phyloP scores from a whole-genome alignment of 257 asterid genomes.

The Ligustrum vulgare region DNA sequence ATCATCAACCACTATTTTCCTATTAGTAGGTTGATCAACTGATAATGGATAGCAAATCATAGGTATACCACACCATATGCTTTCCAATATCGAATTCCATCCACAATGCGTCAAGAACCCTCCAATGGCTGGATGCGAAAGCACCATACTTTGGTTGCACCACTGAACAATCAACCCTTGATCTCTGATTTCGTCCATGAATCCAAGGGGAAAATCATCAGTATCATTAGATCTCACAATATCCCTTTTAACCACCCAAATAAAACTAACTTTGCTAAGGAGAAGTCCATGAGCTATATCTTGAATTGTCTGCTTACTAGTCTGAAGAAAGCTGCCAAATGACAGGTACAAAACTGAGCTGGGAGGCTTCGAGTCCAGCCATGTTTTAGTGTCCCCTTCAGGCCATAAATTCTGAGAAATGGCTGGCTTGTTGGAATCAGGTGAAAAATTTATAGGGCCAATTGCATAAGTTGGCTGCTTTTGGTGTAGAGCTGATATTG shows the following conservation, averaged over 20 bases:
- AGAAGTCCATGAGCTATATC: constrained; percentile 58
- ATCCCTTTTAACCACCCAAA: constrained; percentile 63
- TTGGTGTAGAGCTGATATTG: constrained; percentile 38
- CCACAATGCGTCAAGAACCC: constrained; percentile 61
- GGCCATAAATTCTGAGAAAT: constrained; percentile 41
- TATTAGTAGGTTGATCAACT: constrained; percentile 45
- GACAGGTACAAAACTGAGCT: constrained; percentile 60
- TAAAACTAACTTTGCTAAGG: constrained; percentile 49
- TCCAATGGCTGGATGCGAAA: constrained; percentile 35
- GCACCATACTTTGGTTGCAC: constrained; percentile 42
- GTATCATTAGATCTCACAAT: constrained; percentile 22
- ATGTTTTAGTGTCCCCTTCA: constrained; percentile 43
- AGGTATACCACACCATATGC: constrained; percentile 56
- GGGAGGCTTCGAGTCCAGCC: constrained; percentile 47
- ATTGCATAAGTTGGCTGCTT: constrained; percentile 47
- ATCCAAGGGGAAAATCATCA: constrained; percentile 25
- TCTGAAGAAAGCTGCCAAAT: constrained; percentile 49
- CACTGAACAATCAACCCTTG: constrained; percentile 45
- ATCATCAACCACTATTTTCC: constrained; percentile 49
- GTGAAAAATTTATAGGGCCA: constrained; percentile 47
- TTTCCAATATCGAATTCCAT: constrained; percentile 57
- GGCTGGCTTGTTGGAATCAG: constrained; percentile 2
- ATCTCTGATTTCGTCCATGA: constrained; percentile 23
- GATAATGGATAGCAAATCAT: constrained; percentile 49
- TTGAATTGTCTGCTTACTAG: constrained; percentile 32